A percentile compares a stretch with the other conserved stretches of the same genome.
phyloP scores from a whole-genome alignment of 2,329 filamentous ascomycete genomes.

The Fusarium goolgardi region DNA sequence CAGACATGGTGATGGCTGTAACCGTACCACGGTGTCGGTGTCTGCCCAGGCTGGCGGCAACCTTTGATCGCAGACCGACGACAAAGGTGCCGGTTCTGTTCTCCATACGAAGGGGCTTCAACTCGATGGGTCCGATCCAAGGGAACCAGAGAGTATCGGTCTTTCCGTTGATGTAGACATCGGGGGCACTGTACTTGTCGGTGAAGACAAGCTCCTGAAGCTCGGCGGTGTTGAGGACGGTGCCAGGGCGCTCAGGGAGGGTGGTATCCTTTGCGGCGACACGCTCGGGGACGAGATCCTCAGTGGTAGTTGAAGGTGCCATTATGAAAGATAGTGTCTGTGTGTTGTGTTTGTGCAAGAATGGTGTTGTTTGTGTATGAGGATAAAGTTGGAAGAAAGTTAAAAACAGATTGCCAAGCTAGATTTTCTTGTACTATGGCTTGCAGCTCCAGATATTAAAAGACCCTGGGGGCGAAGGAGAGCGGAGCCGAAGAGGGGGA shows the following conservation, averaged over 20 bases:
- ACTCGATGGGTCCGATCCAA: conserved; percentile 35
- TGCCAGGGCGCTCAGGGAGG: conserved; percentile 22
- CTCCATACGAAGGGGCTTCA: conserved; percentile 38
- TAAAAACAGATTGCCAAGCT: conserved; percentile 22
- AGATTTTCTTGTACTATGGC: background rate
- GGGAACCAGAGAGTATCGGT: conserved; percentile 42
- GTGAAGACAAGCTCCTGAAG: conserved; percentile 39
- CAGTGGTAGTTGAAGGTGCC: conserved; percentile 24
- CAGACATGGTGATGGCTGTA: conserved; percentile 40
- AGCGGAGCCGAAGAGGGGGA: conserved; percentile 22
- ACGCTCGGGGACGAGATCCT: conserved; percentile 25
- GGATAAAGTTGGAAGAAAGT: background rate
- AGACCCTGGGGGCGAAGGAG: conserved; percentile 1
- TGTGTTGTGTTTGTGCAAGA: conserved; percentile 11
- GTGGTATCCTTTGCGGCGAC: conserved; percentile 17
- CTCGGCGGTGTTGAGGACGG: conserved; percentile 18
- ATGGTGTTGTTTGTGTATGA: background rate
- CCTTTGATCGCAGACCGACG: conserved; percentile 29
- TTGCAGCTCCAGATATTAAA: conserved; percentile 17
- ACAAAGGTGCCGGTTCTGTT: conserved; percentile 37
- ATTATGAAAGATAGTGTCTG: conserved; percentile 2
- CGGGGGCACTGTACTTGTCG: conserved; percentile 46
- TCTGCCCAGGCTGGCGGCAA: conserved; percentile 36
- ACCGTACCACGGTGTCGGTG: conserved; percentile 37
- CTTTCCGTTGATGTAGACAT: conserved; percentile 42